A percentile compares a stretch with the other conserved stretches of the same genome.
These are phyloP conservation scores for Phytopythium sindhum DNA, from an alignment of 352 stramenopile species.

Conservation along the genomic window DNA sequence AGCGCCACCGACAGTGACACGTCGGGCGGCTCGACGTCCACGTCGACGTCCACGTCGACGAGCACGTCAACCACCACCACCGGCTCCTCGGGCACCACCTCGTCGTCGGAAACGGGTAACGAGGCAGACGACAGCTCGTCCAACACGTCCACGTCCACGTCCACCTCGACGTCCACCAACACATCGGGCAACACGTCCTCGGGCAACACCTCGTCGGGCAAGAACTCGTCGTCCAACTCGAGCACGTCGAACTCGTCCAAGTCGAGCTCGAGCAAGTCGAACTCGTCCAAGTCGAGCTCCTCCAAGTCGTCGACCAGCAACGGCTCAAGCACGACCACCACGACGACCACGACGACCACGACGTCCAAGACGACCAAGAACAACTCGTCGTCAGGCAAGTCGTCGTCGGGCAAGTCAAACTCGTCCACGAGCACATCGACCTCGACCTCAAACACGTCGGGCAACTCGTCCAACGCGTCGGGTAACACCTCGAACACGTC, in stretches of 20 bases:
- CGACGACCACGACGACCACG: not conserved
- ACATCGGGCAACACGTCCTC: constrained; percentile 7
- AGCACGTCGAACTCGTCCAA: not conserved
- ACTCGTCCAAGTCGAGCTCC: not conserved
- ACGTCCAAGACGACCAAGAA: not conserved
- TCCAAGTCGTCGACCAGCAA: constrained; percentile 6
- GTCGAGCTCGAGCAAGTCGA: not conserved
- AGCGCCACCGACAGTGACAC: constrained; percentile 7
- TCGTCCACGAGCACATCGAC: constrained; percentile 6
- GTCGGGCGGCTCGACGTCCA: not conserved
- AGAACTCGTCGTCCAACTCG: constrained; percentile 1
- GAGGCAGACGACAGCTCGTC: constrained; percentile 2
- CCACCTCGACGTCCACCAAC: not conserved
- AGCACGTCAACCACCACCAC: constrained; percentile 9
- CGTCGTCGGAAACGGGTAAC: constrained; percentile 11
- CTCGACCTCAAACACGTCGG: constrained; percentile 5
- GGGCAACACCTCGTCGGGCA: constrained; percentile 3
- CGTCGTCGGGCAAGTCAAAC: constrained; percentile 6
- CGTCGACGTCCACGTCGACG: constrained; percentile 6
- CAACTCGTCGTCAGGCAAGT: constrained; percentile 3
- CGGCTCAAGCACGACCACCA: not conserved
- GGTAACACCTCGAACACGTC: constrained; percentile 3
- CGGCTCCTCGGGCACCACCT: constrained; percentile 7
- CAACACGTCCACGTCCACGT: constrained; percentile 10
- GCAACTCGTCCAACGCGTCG: constrained; percentile 1